Conservation (phyloP, 2,329 filamentous ascomycete genomes). For the Pseudogymnoascus sp. region DNA sequence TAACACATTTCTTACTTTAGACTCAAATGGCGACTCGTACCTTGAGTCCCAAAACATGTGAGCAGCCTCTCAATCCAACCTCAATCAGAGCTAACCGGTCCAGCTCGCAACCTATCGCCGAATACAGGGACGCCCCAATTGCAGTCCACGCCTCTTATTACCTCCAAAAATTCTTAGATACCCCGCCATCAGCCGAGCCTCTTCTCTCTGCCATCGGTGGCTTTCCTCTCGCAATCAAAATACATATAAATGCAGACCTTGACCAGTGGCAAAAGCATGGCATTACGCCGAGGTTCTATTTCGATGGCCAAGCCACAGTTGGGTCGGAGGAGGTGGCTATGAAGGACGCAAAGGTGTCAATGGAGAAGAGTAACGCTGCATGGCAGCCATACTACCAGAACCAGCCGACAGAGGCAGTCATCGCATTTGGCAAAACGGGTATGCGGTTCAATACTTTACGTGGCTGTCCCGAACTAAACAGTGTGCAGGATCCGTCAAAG, state of each 20-base stretch:
- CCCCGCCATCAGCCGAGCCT: constrained; percentile 66
- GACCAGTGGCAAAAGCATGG: constrained; percentile 59
- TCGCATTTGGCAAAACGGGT: constrained; percentile 80
- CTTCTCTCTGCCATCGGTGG: constrained; percentile 85
- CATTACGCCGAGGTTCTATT: constrained; percentile 79
- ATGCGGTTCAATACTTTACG: constrained; percentile 22
- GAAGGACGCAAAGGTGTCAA: constrained; percentile 55
- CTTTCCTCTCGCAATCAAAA: constrained; percentile 68
- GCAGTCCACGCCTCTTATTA: constrained; percentile 89
- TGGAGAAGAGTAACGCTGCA: constrained; percentile 64
- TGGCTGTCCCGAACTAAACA: constrained; percentile 23
- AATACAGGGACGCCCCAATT: constrained; percentile 65
- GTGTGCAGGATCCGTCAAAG: constrained; percentile 54
- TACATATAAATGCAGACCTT: constrained; percentile 68
- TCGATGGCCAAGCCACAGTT: constrained; percentile 75
- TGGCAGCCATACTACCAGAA: constrained; percentile 83
- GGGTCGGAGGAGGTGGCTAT: constrained; percentile 64
- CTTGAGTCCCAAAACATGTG: constrained; percentile 5
- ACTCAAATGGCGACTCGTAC: constrained; percentile 2
- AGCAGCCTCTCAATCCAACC: background rate
- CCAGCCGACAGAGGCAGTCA: constrained; percentile 70
- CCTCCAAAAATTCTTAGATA: constrained; percentile 68
- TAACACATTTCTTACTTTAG: background rate
- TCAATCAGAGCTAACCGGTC: background rate
- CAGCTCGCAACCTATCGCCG: constrained; percentile 47